Evolutionary conservation across 2,329 filamentous ascomycete genomes (phyloP).

Genomic region (Talaromyces islandicus): DNA sequence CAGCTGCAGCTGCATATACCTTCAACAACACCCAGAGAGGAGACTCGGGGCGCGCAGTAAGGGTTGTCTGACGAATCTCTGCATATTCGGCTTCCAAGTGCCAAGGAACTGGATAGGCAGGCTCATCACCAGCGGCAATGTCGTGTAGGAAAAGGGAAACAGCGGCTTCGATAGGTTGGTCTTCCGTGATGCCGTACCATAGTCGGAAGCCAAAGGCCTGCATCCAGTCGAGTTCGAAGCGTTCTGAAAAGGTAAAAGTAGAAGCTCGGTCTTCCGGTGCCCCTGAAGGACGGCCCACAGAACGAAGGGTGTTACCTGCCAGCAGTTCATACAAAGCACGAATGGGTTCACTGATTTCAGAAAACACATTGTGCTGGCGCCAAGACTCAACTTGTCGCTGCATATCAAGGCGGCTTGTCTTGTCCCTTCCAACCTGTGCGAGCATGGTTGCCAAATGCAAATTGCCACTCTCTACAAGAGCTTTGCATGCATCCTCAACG

Average conservation of each 20-base stretch:
- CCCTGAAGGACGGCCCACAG: conserved; percentile 65
- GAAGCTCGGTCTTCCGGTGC: conserved; percentile 73
- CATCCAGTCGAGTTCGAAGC: conserved; percentile 85
- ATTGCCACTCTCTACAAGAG: conserved; percentile 68
- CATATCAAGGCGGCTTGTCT: conserved; percentile 66
- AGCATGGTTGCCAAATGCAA: conserved; percentile 80
- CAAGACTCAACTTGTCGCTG: conserved; percentile 75
- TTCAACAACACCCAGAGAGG: conserved; percentile 82
- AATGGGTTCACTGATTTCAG: conserved; percentile 78
- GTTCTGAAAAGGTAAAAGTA: conserved; percentile 74
- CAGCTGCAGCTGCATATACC: conserved; percentile 58
- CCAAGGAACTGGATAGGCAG: conserved; percentile 64
- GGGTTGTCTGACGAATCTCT: conserved; percentile 55
- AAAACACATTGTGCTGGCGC: conserved; percentile 74
- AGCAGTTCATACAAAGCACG: conserved; percentile 86
- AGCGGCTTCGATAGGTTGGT: conserved; percentile 65
- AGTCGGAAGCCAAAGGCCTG: conserved; percentile 86
- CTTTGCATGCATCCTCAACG: conserved; percentile 74
- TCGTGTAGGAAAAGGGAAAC: conserved; percentile 70
- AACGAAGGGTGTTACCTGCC: conserved; percentile 78
- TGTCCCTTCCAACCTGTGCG: conserved; percentile 71
- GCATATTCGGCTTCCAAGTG: conserved; percentile 57
- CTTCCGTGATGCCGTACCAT: conserved; percentile 72
- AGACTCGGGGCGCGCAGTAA: conserved; percentile 57
- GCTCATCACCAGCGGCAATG: conserved; percentile 63